Evolutionary conservation across 2,329 filamentous ascomycete genomes (phyloP).

Genomic region (Exophiala bonariae): DNA sequence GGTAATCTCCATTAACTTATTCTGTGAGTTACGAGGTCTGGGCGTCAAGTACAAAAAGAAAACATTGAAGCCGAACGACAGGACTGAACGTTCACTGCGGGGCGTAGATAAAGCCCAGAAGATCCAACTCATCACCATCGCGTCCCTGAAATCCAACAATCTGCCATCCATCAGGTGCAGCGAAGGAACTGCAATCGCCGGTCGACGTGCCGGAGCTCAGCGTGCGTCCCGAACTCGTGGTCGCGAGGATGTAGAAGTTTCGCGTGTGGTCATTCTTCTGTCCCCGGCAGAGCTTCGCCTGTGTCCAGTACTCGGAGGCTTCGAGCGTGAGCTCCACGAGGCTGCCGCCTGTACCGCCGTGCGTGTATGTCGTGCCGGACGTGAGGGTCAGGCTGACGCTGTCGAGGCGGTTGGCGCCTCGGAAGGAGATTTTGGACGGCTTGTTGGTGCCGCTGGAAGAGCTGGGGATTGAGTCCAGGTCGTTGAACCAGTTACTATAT

Average conservation of each 20-base stretch:
- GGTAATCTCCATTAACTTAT: too few relatives aligned
- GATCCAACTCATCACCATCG: conserved; percentile 57
- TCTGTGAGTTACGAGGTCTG: too few relatives aligned
- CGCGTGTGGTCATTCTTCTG: conserved; percentile 48
- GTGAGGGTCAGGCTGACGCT: conserved; percentile 49
- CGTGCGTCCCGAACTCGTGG: conserved; percentile 50
- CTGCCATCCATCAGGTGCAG: conserved; percentile 51
- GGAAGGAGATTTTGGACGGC: conserved; percentile 40
- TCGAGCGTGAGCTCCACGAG: conserved; percentile 45
- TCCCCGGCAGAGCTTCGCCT: conserved; percentile 53
- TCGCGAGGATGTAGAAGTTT: conserved; percentile 58
- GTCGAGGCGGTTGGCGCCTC: conserved; percentile 53
- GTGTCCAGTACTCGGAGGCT: conserved; percentile 50
- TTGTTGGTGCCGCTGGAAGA: not conserved
- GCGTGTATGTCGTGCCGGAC: conserved; percentile 50
- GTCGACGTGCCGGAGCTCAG: conserved; percentile 49
- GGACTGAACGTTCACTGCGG: too few relatives aligned
- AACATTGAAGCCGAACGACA: too few relatives aligned
- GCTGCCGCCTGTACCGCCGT: conserved; percentile 57
- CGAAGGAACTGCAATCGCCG: conserved; percentile 47
- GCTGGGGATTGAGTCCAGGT: conserved; percentile 8
- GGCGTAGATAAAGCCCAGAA: conserved; percentile 42
- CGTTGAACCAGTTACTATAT: conserved; percentile 5
- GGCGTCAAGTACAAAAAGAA: too few relatives aligned
- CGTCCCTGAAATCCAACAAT: conserved; percentile 57